These are phyloP conservation scores for Camellia granthamiana DNA, from an alignment of 148 eudicot species.

Conservation along the genomic window DNA sequence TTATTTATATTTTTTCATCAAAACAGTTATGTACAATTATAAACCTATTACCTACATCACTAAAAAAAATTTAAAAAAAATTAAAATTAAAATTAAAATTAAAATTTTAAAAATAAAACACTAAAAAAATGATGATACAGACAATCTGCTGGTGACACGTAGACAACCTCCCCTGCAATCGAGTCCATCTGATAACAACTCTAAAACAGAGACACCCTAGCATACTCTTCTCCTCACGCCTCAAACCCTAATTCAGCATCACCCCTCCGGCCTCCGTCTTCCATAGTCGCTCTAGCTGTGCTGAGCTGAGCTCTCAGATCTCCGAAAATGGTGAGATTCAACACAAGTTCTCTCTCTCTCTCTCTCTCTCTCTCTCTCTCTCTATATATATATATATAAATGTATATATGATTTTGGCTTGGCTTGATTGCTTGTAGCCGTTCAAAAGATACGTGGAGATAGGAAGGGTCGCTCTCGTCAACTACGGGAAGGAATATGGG, in stretches of 20 bases:
- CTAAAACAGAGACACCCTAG: background rate
- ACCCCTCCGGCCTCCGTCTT: background rate
- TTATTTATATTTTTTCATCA: no score
- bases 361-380: background rate
- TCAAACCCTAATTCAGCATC: background rate
- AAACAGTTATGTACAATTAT: no score
- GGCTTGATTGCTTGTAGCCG: slow-evolving; percentile 14
- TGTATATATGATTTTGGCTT: background rate
- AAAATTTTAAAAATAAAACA: no score
- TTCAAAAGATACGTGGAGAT: slow-evolving; percentile 31
- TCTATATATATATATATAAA: background rate
- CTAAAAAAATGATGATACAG: no score
- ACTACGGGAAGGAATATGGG: slow-evolving; percentile 28
- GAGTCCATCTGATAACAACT: background rate
- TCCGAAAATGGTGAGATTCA: slow-evolving; percentile 12
- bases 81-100: no score
- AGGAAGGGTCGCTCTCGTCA: slow-evolving; percentile 24
- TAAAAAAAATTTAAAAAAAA: no score
- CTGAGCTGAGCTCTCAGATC: background rate
- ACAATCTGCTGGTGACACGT: background rate
- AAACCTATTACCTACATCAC: no score
- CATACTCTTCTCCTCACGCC: background rate
- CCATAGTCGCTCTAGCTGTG: background rate
- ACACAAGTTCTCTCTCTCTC: background rate
- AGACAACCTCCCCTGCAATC: background rate